Evolutionary conservation across 2,329 filamentous ascomycete genomes (phyloP).

Genomic region (Colletotrichum horii): DNA sequence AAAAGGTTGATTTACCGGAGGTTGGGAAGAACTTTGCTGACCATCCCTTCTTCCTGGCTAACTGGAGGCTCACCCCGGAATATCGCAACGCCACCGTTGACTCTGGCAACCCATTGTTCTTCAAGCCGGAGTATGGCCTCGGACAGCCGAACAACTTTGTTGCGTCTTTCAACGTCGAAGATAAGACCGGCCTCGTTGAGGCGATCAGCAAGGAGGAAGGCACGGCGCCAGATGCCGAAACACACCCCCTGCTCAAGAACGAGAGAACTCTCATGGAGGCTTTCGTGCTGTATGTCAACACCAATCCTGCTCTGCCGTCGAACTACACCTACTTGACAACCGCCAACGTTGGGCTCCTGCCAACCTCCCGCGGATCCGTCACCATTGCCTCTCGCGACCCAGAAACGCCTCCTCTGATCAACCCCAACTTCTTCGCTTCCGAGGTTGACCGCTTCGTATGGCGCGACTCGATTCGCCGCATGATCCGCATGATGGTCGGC

Average conservation of each 20-base stretch:
- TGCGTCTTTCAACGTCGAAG: constrained; percentile 30
- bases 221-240: constrained; percentile 30
- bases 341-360: constrained; percentile 26
- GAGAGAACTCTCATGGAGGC: constrained; percentile 28
- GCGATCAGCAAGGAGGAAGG: constrained; percentile 40
- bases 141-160: constrained; percentile 43
- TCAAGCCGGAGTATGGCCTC: constrained; percentile 36
- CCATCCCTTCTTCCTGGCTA: constrained; percentile 46
- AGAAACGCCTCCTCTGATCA: constrained; percentile 25
- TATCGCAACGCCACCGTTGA: constrained; percentile 34
- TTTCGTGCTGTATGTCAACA: constrained; percentile 25
- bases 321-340: constrained; percentile 27
- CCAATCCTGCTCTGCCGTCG: background rate
- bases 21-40: constrained; percentile 57
- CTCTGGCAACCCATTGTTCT: constrained; percentile 38
- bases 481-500: constrained; percentile 25
- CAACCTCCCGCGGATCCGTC: constrained; percentile 31
- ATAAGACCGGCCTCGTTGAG: constrained; percentile 29
- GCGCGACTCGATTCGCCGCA: constrained; percentile 29
- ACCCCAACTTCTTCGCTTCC: constrained; percentile 35
- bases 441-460: constrained; percentile 32
- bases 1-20: constrained; percentile 47
- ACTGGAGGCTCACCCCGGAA: constrained; percentile 35
- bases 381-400: constrained; percentile 24
- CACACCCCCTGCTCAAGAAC: constrained; percentile 36